Base-by-base conservation (phyloP, 108 stramenopile genomes). In the Nitzschia palea region DNA sequence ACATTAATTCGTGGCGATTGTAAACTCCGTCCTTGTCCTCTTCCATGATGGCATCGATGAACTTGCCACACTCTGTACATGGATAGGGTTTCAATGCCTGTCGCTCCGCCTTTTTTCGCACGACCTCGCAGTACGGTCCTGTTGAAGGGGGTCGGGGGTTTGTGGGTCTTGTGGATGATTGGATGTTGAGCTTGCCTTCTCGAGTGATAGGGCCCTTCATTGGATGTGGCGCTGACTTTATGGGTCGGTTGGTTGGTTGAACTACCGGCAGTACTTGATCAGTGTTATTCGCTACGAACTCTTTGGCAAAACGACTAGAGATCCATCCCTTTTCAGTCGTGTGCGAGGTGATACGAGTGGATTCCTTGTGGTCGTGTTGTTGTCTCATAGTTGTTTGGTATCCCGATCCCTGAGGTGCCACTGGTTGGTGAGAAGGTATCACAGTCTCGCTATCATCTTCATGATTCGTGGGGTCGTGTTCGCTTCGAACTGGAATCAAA, bases 61-160 rank as follows among this genome's bases (percentile, higher is more conserved):
- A 73, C 2, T 32, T 23, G 9, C 47, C 73, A 52, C 73, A 74
- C 14, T 74, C 73, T 42, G 51, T 30, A 51, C 73, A 74, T 31
- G 59, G 48, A 25, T 67, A 47, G 31, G 56, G 22, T 10, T 60
- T 66, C 25, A 74, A 28, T 3, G 20, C 45, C 15, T 66, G 55
- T 10, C 73, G 42, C 27, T 65, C 73, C 17, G 36, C 65, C 50
- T 53, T 66, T 2, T 65, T 65, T 15, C 73, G 73, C n/a, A 74
- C 73, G 36, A 61, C 64, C 48, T 74, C 58, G 20, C 42, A 30
- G 18, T 67, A 74, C 17, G 59, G 59, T 60, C 23, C 40, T 42
- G n/a, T 48, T 48, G 37, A 10, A 12, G 12, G 37, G 6, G 10
- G 37, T 40, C 37, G 37, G n/a, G n/a, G n/a, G n/a, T n/a, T n/a